phyloP scores from a whole-genome alignment of 139 green algal genomes.

The Coelastrella sp. region DNA sequence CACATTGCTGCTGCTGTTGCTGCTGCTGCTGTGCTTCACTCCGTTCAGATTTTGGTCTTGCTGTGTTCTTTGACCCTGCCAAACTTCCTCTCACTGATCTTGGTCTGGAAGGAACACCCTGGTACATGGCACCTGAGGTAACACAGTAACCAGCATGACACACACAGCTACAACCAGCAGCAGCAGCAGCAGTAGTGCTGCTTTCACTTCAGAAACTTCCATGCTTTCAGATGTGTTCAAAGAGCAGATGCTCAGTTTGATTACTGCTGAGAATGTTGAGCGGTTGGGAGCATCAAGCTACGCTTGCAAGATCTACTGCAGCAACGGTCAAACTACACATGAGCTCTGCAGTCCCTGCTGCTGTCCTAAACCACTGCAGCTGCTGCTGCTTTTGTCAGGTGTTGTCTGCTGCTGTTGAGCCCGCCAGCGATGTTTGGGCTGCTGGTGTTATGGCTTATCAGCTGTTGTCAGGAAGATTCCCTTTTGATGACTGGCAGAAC shows the following conservation, averaged over 20 bases:
- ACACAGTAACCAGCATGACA: no score
- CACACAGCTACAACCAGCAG: no score
- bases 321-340: no score
- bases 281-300: no score
- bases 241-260: no score
- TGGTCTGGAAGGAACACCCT: conserved; percentile 92
- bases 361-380: background rate
- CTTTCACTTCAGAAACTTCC: no score
- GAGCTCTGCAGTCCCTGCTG: background rate
- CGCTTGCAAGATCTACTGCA: no score
- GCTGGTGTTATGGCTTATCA: conserved; percentile 93
- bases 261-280: no score
- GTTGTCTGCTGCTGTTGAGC: conserved; percentile 76
- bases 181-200: no score
- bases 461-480: conserved; percentile 85
- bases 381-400: conserved; percentile 56
- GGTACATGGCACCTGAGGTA: conserved; percentile 62
- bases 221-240: no score
- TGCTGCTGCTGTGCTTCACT: background rate
- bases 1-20: no score
- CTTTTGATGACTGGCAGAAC: conserved; percentile 89
- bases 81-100: conserved; percentile 82
- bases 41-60: conserved; percentile 88
- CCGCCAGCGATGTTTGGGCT: conserved; percentile 87
- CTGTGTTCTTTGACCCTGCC: conserved; percentile 83